phyloP scores from a whole-genome alignment of 805 yeast genomes.

The Starmera quercuum region DNA sequence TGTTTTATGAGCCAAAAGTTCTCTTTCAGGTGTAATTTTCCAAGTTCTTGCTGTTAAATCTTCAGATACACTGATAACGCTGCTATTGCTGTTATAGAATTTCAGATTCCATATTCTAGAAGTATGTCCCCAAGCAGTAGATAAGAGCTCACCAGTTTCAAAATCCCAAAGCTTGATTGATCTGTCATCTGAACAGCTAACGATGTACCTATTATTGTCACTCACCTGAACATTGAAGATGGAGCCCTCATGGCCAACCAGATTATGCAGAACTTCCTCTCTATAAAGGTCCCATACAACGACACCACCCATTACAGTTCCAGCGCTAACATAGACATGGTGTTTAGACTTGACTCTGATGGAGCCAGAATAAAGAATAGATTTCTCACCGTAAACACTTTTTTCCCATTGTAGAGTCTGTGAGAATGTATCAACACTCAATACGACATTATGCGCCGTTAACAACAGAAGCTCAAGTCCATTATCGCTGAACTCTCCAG shows the following conservation, averaged over 20 bases:
- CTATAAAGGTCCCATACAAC: slow-evolving; percentile 61
- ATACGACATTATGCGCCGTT: slow-evolving; percentile 74
- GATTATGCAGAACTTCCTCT: slow-evolving; percentile 38
- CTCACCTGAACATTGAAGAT: slow-evolving; percentile 75
- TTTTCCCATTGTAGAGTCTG: slow-evolving; percentile 21
- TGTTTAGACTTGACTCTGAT: slow-evolving; percentile 38
- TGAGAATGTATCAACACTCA: slow-evolving; percentile 27
- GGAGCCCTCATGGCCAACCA: slow-evolving; percentile 84
- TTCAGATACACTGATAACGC: slow-evolving; percentile 67
- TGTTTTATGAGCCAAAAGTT: slow-evolving; percentile 25
- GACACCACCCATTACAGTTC: slow-evolving; percentile 89
- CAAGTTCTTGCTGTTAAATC: slow-evolving; percentile 83
- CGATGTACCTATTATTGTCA: slow-evolving; percentile 42
- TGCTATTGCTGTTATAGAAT: slow-evolving; percentile 36
- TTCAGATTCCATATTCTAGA: slow-evolving; percentile 86
- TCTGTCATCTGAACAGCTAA: slow-evolving; percentile 91
- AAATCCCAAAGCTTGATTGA: slow-evolving; percentile 74
- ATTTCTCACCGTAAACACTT: slow-evolving; percentile 54
- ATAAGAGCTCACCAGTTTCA: slow-evolving; percentile 45
- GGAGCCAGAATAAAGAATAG: slow-evolving; percentile 84
- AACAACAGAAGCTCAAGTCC: slow-evolving; percentile 40
- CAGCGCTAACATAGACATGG: slow-evolving; percentile 63
- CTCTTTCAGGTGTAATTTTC: slow-evolving; percentile 33
- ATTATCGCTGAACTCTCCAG: slow-evolving; percentile 41
- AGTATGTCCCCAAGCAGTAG: slow-evolving; percentile 94